Evolutionary conservation across 108 stramenopile species (phyloP), one percentile per base, ranked within the genome.

Genomic region (Phaeodactylum tricornutum): DNA sequence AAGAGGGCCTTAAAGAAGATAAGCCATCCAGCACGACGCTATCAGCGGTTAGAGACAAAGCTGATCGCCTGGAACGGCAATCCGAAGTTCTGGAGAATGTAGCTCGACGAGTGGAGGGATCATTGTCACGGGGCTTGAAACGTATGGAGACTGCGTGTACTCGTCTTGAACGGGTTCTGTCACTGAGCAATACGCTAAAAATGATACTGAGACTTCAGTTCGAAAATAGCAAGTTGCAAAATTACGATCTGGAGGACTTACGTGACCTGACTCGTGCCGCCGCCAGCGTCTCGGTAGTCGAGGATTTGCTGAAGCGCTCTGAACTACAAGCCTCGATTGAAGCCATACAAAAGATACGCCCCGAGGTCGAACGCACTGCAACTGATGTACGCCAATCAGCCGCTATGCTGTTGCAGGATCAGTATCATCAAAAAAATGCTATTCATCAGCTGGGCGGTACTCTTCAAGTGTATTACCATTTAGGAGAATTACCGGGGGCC

Each of bases 251-350:
- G 50, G 78, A 78, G 27, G 87, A 89, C 52, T 49, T 77, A 66
- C 48, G 83, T 12, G 87, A 89, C 53, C 54, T 89, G 61, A 89
- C 87, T 3, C 47, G 82, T 7, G 87, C 87, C 12, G 87, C 87
- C 6, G 80, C 83, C 6, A 72, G 75, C 28, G 81, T 89, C 1
- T 69, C 83, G 11, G 65, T 79, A 29, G 68, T 89, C 43, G 83
- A 89, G 39, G 87, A 80, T 25, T 50, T 89, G 57, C 39, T 84
- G 55, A 16, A 52, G 8, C 66, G 74, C 32, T 73, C 72, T 2
- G 71, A 74, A 25, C 57, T 81, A 6, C 7, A 4, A 5, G 14
- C 45, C 23, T 27, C 21, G 21, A 46, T 46, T 27, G 24, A n/a
- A 12, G n/a, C 20, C 23, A 34, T 46, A 5, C 8, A 46, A 27